These are phyloP conservation scores for Rhizopogon vulgaris DNA, from an alignment of 768 basidiomycete species.

Conservation along the genomic window DNA sequence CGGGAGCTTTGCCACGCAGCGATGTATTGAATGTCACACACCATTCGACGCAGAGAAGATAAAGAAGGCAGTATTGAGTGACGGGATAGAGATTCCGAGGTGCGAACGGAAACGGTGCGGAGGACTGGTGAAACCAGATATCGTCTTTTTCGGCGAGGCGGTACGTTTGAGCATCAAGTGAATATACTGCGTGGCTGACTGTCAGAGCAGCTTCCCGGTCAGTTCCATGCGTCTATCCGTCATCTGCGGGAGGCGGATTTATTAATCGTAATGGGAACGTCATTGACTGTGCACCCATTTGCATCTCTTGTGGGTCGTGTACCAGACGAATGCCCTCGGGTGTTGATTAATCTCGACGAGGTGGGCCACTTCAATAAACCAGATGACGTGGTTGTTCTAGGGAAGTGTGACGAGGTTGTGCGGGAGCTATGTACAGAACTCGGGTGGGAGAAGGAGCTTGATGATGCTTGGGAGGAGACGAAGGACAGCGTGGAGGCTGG, in stretches of 20 bases:
- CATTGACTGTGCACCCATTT: constrained; percentile 82
- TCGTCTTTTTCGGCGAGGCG: constrained; percentile 87
- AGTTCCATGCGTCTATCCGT: constrained; percentile 55
- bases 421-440: constrained; percentile 56
- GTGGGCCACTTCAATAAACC: constrained; percentile 63
- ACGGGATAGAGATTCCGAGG: constrained; percentile 48
- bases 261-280: constrained; percentile 88
- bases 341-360: constrained; percentile 83
- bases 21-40: constrained; percentile 69
- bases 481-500: constrained; percentile 19
- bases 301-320: constrained; percentile 66
- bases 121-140: constrained; percentile 88
- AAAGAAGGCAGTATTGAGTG: constrained; percentile 51
- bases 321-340: constrained; percentile 55
- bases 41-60: constrained; percentile 64
- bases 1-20: constrained; percentile 86
- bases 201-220: constrained; percentile 56
- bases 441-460: constrained; percentile 68
- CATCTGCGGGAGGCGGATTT: constrained; percentile 68
- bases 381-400: constrained; percentile 60
- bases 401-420: constrained; percentile 67
- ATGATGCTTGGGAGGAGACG: constrained; percentile 50
- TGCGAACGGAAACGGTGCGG: constrained; percentile 50
- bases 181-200: not conserved
- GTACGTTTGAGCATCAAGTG: constrained; percentile 32